Conservation (phyloP, 2,329 filamentous ascomycete genomes). For the Trichoderma polysporum region DNA sequence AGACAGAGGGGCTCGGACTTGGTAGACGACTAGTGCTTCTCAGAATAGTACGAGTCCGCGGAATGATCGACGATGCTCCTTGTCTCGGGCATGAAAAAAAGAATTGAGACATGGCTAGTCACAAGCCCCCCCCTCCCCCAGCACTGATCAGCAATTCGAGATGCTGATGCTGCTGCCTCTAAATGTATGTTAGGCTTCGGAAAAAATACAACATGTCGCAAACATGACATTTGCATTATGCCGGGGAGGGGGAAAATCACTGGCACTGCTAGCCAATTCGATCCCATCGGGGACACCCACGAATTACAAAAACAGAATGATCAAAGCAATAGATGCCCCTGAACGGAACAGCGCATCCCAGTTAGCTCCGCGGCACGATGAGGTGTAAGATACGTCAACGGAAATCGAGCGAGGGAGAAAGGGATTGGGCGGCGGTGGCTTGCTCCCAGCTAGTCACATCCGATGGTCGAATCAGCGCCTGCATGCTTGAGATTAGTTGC, state of each 20-base stretch:
- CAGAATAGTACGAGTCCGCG: background rate
- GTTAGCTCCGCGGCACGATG: background rate
- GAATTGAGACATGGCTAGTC: background rate
- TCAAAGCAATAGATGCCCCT: background rate
- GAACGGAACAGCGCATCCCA: background rate
- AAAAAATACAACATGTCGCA: conserved; percentile 6
- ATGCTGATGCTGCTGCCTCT: background rate
- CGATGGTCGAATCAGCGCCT: background rate
- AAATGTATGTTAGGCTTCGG: background rate
- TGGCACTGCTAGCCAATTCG: background rate
- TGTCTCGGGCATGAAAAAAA: conserved; percentile 6
- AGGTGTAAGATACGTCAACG: conserved; percentile 18
- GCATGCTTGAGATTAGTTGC: background rate
- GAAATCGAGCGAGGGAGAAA: background rate
- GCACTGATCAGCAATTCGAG: background rate
- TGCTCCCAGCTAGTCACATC: background rate
- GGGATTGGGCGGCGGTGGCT: background rate
- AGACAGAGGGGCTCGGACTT: background rate
- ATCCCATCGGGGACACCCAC: background rate
- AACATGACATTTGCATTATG: conserved; percentile 15
- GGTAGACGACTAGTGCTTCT: background rate
- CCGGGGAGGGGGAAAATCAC: background rate
- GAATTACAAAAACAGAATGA: background rate
- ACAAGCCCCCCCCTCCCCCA: background rate
- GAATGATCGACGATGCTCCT: background rate